These are phyloP conservation scores for Pontederia crassipes DNA, from an alignment of 176 grass and related monocot genomes.

Conservation along the genomic window DNA sequence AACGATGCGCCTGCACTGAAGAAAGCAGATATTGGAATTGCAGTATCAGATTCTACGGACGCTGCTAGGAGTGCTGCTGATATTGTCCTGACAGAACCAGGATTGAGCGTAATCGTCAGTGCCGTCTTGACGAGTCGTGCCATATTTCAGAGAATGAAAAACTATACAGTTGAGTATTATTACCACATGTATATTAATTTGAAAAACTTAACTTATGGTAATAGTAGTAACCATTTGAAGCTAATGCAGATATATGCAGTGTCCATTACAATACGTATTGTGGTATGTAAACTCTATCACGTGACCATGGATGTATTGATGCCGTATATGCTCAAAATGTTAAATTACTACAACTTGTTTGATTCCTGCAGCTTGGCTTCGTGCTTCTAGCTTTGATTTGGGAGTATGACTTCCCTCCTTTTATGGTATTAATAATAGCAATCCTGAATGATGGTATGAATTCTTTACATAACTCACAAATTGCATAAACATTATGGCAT, in stretches of 20 bases:
- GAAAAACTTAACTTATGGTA: neutral
- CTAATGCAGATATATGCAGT: slow-evolving; percentile 81
- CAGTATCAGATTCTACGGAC: slow-evolving; percentile 71
- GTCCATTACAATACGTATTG: slow-evolving; percentile 82
- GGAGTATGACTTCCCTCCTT: slow-evolving; percentile 85
- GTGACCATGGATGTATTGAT: neutral
- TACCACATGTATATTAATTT: neutral
- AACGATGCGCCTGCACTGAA: slow-evolving; percentile 71
- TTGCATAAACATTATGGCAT: too few relatives aligned
- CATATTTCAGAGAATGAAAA: slow-evolving; percentile 92
- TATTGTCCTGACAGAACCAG: slow-evolving; percentile 82
- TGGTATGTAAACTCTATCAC: slow-evolving; percentile 35
- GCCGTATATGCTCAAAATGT: neutral
- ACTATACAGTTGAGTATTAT: slow-evolving; percentile 52
- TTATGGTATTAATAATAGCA: slow-evolving; percentile 85
- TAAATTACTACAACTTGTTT: neutral
- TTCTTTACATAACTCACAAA: slow-evolving; percentile 4
- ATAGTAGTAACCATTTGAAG: neutral
- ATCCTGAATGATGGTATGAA: slow-evolving; percentile 75
- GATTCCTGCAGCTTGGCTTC: slow-evolving; percentile 57
- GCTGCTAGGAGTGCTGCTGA: slow-evolving; percentile 69
- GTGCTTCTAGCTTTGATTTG: slow-evolving; percentile 64
- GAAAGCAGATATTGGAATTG: slow-evolving; percentile 75
- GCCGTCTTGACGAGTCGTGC: slow-evolving; percentile 65
- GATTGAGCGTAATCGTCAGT: slow-evolving; percentile 65